Evolutionary conservation across 2,329 filamentous ascomycete genomes (phyloP).

Genomic region (Calonectria montana): DNA sequence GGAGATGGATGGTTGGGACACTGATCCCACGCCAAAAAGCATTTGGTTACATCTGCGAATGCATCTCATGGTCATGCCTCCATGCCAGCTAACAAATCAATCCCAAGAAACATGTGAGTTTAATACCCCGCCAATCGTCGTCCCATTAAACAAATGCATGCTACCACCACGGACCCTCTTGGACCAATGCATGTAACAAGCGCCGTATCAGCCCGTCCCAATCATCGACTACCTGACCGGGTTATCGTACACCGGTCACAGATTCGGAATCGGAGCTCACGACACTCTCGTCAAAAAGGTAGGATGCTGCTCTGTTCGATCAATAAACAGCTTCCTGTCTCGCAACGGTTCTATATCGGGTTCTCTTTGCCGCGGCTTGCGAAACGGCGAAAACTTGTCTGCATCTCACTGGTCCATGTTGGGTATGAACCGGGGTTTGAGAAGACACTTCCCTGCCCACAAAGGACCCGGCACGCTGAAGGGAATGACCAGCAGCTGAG

Average conservation of each 20-base stretch:
- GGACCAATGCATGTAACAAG: conserved; percentile 24
- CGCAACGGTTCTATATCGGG: background rate
- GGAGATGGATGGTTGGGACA: conserved; percentile 24
- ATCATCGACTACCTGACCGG: conserved; percentile 29
- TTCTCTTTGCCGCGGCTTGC: conserved; percentile 16
- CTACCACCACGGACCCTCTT: conserved; percentile 12
- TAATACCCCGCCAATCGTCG: conserved; percentile 38
- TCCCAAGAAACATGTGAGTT: conserved; percentile 18
- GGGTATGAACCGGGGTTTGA: conserved; percentile 1
- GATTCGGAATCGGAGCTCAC: background rate
- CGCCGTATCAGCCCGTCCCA: conserved; percentile 27
- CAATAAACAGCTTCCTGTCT: background rate
- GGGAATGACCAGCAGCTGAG: background rate
- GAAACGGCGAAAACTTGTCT: conserved; percentile 23
- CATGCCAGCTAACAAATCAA: conserved; percentile 24
- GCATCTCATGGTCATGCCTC: conserved; percentile 36
- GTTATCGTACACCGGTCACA: conserved; percentile 26
- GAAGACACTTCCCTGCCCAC: conserved; percentile 19
- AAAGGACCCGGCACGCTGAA: background rate
- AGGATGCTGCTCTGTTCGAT: conserved; percentile 19
- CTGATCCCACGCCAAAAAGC: conserved; percentile 14
- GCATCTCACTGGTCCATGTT: conserved; percentile 24
- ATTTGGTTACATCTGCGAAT: conserved; percentile 30
- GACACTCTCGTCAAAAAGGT: background rate
- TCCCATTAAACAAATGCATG: conserved; percentile 26